Evolutionary conservation across 768 basidiomycete genomes (phyloP), one percentile per base, ranked within the genome.

Genomic region (Trametes gibbosa): DNA sequence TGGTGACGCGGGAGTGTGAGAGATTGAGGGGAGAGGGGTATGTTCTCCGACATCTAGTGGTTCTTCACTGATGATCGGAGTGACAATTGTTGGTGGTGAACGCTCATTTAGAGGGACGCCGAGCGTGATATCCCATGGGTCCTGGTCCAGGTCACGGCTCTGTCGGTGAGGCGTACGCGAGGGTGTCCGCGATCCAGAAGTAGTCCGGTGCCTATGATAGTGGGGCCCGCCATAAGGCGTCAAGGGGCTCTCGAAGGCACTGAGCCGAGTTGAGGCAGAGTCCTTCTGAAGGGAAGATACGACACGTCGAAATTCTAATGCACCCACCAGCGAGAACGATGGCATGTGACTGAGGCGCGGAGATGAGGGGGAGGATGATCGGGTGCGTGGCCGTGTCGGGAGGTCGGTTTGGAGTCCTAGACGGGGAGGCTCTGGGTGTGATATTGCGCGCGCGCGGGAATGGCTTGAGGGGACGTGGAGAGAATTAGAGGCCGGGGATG

Each of bases 271-370:
- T 0, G 77, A 77, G 2, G 83, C 79, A 10, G 87, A 86, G 66
- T 95, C 85, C 49, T 79, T 79, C 62, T 85, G 84, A 23, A 99
- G 77, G 0, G 89, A 86, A 12, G 89, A 80, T 21, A 99, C 89
- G 23, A 98, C 90, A 59, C 95, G 88, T 17, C 95, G 82, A 74
- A 99, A 99, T 72, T 99, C 97, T 43, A 99, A 82, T 0, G 97
- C 97, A 9, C 96, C 93, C 5, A 98, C 83, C 1, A 99, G 82
- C 2, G 96, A 98, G 66, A 93, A 93, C 0, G 89, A 91, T 2
- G 89, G 90, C 73, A 92, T 81, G 60, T 84, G 82, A 10, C 73
- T 71, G 37, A 76, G 71, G 23, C 73, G 72, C 63, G 75, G 59
- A 23, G 78, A 59, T 48, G 70, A 63, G 6, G 84, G 81, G 1